Conservation (phyloP, 2,329 filamentous ascomycete genomes). For the Penicillium sp. region DNA sequence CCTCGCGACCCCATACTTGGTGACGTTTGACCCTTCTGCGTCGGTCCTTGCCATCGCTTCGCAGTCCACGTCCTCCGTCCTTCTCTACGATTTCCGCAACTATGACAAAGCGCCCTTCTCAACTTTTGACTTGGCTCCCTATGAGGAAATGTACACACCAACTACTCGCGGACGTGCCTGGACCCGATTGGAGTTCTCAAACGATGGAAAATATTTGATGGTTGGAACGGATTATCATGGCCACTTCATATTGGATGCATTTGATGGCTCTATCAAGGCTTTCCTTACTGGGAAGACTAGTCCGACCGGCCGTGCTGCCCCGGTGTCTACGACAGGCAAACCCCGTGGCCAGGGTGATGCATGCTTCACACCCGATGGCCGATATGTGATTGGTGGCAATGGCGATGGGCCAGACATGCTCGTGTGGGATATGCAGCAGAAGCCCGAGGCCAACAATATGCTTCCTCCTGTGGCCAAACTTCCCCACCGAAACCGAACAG, state of each 20-base stretch:
- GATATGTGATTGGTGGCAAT: slow-evolving; percentile 82
- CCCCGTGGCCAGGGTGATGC: slow-evolving; percentile 67
- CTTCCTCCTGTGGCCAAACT: slow-evolving; percentile 42
- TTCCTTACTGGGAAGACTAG: slow-evolving; percentile 60
- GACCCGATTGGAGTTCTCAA: slow-evolving; percentile 93
- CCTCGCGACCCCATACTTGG: slow-evolving; percentile 76
- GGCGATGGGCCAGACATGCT: slow-evolving; percentile 68
- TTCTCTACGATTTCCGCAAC: slow-evolving; percentile 91
- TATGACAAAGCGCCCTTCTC: slow-evolving; percentile 90
- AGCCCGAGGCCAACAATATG: slow-evolving; percentile 56
- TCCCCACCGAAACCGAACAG: slow-evolving; percentile 58
- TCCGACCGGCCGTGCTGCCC: slow-evolving; percentile 50
- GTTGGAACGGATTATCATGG: slow-evolving; percentile 80
- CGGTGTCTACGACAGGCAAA: slow-evolving; percentile 56
- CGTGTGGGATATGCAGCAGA: slow-evolving; percentile 77
- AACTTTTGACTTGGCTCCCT: slow-evolving; percentile 71
- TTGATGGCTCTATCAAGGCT: slow-evolving; percentile 75
- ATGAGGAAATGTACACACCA: slow-evolving; percentile 56
- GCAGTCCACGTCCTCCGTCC: slow-evolving; percentile 72
- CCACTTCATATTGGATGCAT: slow-evolving; percentile 92
- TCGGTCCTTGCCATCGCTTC: slow-evolving; percentile 88
- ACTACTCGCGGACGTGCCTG: slow-evolving; percentile 59
- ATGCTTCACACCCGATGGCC: slow-evolving; percentile 85
- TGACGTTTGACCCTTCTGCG: slow-evolving; percentile 89
- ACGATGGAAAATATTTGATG: slow-evolving; percentile 86